phyloP scores from a whole-genome alignment of 495 filamentous ascomycete species.

The Chaetomium tenue region DNA sequence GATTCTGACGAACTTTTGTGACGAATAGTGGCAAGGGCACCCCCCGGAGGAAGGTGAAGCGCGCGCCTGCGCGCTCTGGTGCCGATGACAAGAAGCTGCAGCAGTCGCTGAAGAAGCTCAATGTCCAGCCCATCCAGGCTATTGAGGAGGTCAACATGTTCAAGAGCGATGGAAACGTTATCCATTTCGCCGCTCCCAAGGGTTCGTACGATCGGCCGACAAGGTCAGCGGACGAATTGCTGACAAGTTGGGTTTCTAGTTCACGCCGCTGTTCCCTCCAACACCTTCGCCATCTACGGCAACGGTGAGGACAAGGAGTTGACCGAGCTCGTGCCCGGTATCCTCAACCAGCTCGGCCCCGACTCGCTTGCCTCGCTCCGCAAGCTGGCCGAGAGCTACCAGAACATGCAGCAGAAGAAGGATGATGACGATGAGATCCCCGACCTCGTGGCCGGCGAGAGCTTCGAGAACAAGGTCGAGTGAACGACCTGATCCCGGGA shows the following conservation, averaged over 20 bases:
- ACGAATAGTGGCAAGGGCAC: conserved; percentile 88
- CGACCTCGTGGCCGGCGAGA: conserved; percentile 91
- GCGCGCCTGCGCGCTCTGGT: conserved; percentile 83
- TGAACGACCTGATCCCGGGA: conserved; percentile 47
- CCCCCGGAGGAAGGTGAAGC: conserved; percentile 96
- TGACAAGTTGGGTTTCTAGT: conserved; percentile 53
- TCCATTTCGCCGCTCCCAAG: conserved; percentile 96
- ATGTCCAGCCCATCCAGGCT: conserved; percentile 93
- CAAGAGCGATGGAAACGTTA: conserved; percentile 99
- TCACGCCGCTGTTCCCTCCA: conserved; percentile 91
- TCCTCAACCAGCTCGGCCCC: conserved; percentile 98
- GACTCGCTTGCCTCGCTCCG: conserved; percentile 96
- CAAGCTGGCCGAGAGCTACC: conserved; percentile 98
- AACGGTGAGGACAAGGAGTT: conserved; percentile 99
- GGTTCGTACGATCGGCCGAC: conserved; percentile 54
- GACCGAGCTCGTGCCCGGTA: conserved; percentile 97
- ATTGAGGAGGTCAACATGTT: conserved; percentile 99
- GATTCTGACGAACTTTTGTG: conserved; percentile 30
- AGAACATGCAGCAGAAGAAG: conserved; percentile 96
- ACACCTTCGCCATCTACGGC: conserved; percentile 99
- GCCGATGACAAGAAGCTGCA: conserved; percentile 99
- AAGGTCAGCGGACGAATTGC: not conserved
- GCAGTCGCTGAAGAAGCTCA: conserved; percentile 89
- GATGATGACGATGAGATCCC: conserved; percentile 86
- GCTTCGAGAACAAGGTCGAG: conserved; percentile 95